A percentile compares a stretch with the other conserved stretches of the same genome.
phyloP scores from a whole-genome alignment of 352 stramenopile species.

The Globisporangium emineosum region DNA sequence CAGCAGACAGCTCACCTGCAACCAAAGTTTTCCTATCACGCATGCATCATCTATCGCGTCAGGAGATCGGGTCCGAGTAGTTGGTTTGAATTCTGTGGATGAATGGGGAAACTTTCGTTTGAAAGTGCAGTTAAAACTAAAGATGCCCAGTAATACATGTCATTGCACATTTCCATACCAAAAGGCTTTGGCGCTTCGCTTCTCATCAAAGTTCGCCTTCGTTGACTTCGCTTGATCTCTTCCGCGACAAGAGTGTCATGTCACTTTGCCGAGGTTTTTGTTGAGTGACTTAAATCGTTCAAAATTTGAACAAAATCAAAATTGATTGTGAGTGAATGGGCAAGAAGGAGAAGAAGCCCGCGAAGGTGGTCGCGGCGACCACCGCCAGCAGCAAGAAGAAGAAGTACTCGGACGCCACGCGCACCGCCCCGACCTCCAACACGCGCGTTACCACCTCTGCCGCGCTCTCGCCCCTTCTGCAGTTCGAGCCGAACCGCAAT shows the following conservation, averaged over 20 bases:
- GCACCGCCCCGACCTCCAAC: slow-evolving; percentile 7
- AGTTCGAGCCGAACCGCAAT: slow-evolving; percentile 38
- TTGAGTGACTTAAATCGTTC: background rate
- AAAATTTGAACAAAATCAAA: no score
- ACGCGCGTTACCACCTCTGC: slow-evolving; percentile 1
- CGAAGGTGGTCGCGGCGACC: background rate
- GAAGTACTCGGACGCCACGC: slow-evolving; percentile 20
- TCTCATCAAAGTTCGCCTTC: background rate
- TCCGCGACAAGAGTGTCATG: background rate
- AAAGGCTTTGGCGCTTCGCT: background rate
- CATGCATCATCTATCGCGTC: no score
- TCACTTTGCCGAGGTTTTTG: background rate
- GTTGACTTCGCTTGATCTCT: background rate
- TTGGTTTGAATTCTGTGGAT: no score
- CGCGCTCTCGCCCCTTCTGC: slow-evolving; percentile 33
- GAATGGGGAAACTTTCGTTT: no score
- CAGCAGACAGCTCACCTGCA: no score
- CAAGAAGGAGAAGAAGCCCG: slow-evolving; percentile 13
- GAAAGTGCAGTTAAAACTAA: no score
- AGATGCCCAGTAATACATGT: no score
- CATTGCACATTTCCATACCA: no score
- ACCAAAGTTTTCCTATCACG: no score
- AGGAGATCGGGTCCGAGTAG: no score
- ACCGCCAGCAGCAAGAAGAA: slow-evolving; percentile 8
- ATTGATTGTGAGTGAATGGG: slow-evolving; percentile 5